Evolutionary conservation across 2,329 filamentous ascomycete genomes (phyloP).

Genomic region (Aspergillus sp.): DNA sequence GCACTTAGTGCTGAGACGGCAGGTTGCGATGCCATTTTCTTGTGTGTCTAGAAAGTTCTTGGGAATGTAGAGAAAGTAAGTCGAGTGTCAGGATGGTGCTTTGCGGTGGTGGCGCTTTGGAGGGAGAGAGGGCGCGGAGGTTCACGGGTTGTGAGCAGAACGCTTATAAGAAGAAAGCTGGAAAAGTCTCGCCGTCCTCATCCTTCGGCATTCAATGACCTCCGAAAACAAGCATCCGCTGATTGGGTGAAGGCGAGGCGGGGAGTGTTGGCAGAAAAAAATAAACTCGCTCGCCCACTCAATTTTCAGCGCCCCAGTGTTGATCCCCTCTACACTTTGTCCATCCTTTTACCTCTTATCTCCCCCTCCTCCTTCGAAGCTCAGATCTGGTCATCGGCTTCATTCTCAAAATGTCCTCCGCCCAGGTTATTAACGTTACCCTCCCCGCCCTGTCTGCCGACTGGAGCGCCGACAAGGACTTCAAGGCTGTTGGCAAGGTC

Average conservation of each 20-base stretch:
- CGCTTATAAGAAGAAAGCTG: background rate
- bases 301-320: constrained; percentile 9
- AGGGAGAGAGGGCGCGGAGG: background rate
- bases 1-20: constrained; percentile 68
- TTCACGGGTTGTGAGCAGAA: background rate
- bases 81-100: background rate
- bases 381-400: constrained; percentile 5
- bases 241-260: constrained; percentile 35
- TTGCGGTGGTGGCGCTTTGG: background rate
- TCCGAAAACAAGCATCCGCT: constrained; percentile 31
- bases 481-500: constrained; percentile 80
- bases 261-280: constrained; percentile 42
- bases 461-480: constrained; percentile 86
- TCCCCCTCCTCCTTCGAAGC: constrained; percentile 4
- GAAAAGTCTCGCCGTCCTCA: constrained; percentile 1
- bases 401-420: constrained; percentile 64
- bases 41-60: background rate
- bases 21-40: constrained; percentile 39
- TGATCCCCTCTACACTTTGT: constrained; percentile 18
- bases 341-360: constrained; percentile 1
- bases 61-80: background rate
- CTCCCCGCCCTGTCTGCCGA: constrained; percentile 77
- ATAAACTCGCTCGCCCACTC: constrained; percentile 29
- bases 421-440: constrained; percentile 46
- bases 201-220: constrained; percentile 17